Evolutionary conservation across 208 protist genomes (phyloP), one percentile per base, ranked within the genome.

Genomic region (Trypanosoma brucei): DNA sequence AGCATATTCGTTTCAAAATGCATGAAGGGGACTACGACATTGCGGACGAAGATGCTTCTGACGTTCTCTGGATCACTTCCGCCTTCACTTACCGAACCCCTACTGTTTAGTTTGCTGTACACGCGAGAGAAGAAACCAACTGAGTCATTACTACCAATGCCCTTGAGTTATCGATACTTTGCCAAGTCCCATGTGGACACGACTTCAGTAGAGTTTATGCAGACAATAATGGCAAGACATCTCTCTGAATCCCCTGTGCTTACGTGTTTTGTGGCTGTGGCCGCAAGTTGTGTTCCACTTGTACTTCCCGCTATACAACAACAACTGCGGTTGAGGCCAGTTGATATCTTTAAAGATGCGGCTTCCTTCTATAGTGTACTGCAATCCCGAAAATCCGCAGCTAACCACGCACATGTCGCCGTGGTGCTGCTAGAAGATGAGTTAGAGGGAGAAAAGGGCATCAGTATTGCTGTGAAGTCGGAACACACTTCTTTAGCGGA

Each of bases 321-420:
- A 35, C 66, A 75, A 36, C 58, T 94, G 48, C 72, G 65, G 13
- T 62, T 94, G 3, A 46, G 37, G 9, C 52, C 72, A 5, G 75
- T 94, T 7, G 88, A 94, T 9, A 63, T 88, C 1, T 86, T 91
- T 68, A 86, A 79, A 45, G 84, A 94, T 63, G 72, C 72, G 9
- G 66, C 71, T 2, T 81, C 81, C 2, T 72, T 92, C 34, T 75
- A 86, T 48, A 84, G 88, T 31, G 37, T 81, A 35, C 36, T 93
- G 42, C 80, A 89, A 22, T 60, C 69, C 5, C 73, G 79, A 9
- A 92, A 87, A 72, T 79, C 77, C 1, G 53, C 78, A 14, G 52
- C 52, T 22, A 42, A 68, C 6, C 49, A 42, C 22, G 68, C 72
- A 6, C 83, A 91, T 62, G 76, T 95, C 7, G 83, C 84, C 0